Percentiles rank a stretch among this genome's conserved stretches.
Evolutionary conservation across 352 stramenopile genomes (phyloP).

Genomic region (Globisporangium emineosum): DNA sequence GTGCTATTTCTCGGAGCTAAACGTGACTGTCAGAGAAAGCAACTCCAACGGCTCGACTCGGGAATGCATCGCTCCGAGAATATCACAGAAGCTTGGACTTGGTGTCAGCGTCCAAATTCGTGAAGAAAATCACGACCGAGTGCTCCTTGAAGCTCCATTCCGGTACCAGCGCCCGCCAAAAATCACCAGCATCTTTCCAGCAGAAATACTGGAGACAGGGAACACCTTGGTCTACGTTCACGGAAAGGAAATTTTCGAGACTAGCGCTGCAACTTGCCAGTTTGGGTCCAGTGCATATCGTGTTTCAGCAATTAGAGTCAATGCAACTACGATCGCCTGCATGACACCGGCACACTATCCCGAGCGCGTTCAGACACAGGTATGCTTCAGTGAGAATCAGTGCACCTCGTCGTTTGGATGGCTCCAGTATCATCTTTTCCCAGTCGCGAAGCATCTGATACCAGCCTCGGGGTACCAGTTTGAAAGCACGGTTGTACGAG

Average conservation of each 20-base stretch:
- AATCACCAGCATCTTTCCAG: constrained; percentile 10
- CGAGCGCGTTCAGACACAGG: constrained; percentile 23
- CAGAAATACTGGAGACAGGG: constrained; percentile 9
- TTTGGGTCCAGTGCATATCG: constrained; percentile 9
- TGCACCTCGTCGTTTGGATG: constrained; percentile 14
- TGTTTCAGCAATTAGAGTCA: constrained; percentile 19
- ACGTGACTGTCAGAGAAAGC: neutral
- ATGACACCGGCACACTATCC: constrained; percentile 23
- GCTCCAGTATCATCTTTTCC: constrained; percentile 22
- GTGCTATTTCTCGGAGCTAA: constrained; percentile 21
- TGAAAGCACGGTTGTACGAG: constrained; percentile 7
- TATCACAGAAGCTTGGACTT: neutral
- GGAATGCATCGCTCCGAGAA: neutral
- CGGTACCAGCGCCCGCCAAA: constrained; percentile 19
- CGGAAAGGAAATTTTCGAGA: constrained; percentile 20
- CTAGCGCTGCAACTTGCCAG: constrained; percentile 14
- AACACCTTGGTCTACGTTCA: constrained; percentile 4
- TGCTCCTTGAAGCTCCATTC: constrained; percentile 30
- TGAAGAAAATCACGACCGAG: constrained; percentile 20
- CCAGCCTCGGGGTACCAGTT: constrained; percentile 20
- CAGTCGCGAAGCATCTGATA: constrained; percentile 12
- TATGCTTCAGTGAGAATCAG: constrained; percentile 29
- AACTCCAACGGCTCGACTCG: neutral
- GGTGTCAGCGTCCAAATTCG: constrained; percentile 21
- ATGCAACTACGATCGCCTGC: constrained; percentile 30